Evolutionary conservation across 1,139 yeast species (phyloP).

Genomic region (Debaryomyces sp.): DNA sequence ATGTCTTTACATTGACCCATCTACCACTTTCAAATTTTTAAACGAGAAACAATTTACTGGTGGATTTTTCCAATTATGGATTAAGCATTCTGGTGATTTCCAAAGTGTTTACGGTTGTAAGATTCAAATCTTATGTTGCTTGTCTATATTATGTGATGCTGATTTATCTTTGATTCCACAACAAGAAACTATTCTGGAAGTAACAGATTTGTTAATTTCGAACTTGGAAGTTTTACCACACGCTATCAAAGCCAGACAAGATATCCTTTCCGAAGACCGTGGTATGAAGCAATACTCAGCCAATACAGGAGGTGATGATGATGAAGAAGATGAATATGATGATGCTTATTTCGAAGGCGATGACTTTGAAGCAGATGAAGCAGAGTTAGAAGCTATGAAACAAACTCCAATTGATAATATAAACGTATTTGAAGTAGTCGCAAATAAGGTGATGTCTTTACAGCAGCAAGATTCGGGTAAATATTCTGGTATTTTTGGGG

Average conservation of each 20-base stretch:
- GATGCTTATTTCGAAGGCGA: slow-evolving; percentile 36
- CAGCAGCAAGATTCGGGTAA: slow-evolving; percentile 37
- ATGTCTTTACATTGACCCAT: slow-evolving; percentile 43
- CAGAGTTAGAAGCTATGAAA: slow-evolving; percentile 56
- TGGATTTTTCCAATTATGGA: slow-evolving; percentile 51
- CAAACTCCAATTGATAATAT: slow-evolving; percentile 54
- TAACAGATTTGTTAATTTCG: slow-evolving; percentile 42
- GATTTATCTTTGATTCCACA: slow-evolving; percentile 28
- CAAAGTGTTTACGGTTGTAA: slow-evolving; percentile 61
- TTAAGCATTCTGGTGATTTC: slow-evolving; percentile 48
- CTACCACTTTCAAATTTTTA: slow-evolving; percentile 38
- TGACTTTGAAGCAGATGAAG: slow-evolving; percentile 52
- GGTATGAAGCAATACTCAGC: slow-evolving; percentile 29
- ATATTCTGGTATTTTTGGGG: slow-evolving; percentile 42
- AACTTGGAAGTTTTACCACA: slow-evolving; percentile 49
- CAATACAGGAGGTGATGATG: slow-evolving; percentile 24
- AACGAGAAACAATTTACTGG: slow-evolving; percentile 39
- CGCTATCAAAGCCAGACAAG: slow-evolving; percentile 50
- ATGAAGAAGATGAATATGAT: slow-evolving; percentile 32
- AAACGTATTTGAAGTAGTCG: slow-evolving; percentile 51
- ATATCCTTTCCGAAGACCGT: slow-evolving; percentile 41
- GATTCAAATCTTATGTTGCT: slow-evolving; percentile 49
- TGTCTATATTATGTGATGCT: slow-evolving; percentile 34
- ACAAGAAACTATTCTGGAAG: slow-evolving; percentile 44
- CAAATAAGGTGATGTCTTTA: slow-evolving; percentile 27